Base-by-base conservation (phyloP, 2,329 filamentous ascomycete species). In the Leptographium radiaticola region DNA sequence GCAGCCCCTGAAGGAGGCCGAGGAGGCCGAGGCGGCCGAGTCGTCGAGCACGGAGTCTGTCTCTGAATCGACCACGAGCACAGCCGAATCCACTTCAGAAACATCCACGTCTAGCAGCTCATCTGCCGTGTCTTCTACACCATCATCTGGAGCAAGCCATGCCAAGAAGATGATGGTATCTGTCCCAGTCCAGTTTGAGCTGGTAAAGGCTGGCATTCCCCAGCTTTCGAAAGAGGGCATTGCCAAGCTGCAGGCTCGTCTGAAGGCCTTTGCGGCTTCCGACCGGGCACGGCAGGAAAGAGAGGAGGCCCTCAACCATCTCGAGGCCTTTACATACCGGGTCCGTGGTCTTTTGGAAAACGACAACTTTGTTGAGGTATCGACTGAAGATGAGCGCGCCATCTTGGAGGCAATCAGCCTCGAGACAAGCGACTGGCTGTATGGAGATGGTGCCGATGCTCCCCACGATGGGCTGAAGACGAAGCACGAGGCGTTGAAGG, bases 241-340 rank as follows among this genome's bases (percentile, higher is more conserved):
- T 62, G 62, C 71, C 59, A 68, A 73, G 62, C 62, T 76, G 68
- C 83, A 85, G 66, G 78, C 86, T 60, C 84, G 88, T 46, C 79
- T 98, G 45, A 77, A 82, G 62, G 84, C 88, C 6, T 97, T 98
- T 62, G 89, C 94, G 60, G 75, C 79, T 31, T 95, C 91, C 2
- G 93, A 98, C 68, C 80, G 79, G 60, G 81, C 85, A 33, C 86
- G 90, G 51, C 71, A 82, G 39, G 74, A 82, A 55, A 82, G 90
- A 36, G 90, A 96, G 66, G 91, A 96, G 66, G 81, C 87, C 1
- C 74, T 96, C 55, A 98, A 97, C 70, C 85, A 87, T 59, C 80
- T 98, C n/a, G 93, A 98, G 69, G 84, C 79, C 13, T 97, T 86
- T 68, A 95, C 91, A 15, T 98, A 98, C 75, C 85, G 83, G 63